Conservation (phyloP, 805 yeast genomes). For the Diddensiella caesifluorescens region DNA sequence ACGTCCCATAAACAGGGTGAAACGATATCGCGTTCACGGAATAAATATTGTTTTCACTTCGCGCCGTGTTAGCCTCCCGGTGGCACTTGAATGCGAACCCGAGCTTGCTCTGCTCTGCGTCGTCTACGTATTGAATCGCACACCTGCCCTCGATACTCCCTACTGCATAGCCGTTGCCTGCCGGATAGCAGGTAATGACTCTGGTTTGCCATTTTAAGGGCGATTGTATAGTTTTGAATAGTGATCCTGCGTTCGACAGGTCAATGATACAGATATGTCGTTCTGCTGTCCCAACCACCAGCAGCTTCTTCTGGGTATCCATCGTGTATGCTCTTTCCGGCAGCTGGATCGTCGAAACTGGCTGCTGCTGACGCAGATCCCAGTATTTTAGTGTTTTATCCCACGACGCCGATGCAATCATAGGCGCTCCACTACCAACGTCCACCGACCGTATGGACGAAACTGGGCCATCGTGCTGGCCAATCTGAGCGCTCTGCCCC, state of each 20-base stretch:
- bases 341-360: constrained; percentile 71
- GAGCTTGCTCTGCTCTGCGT: constrained; percentile 43
- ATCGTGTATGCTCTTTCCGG: constrained; percentile 90
- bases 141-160: constrained; percentile 96
- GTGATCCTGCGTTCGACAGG: constrained; percentile 68
- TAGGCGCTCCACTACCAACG: constrained; percentile 77
- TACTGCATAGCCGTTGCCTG: constrained; percentile 86
- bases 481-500: constrained; percentile 80
- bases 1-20: constrained; percentile 88
- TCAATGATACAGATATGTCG: constrained; percentile 74
- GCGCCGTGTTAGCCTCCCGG: constrained; percentile 52
- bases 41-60: constrained; percentile 62
- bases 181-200: constrained; percentile 75
- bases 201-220: constrained; percentile 91
- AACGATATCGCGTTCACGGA: constrained; percentile 75
- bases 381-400: constrained; percentile 91
- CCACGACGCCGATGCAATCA: constrained; percentile 92
- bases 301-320: constrained; percentile 74
- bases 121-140: constrained; percentile 88
- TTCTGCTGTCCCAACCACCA: constrained; percentile 94
- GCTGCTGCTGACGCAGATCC: constrained; percentile 79
- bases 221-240: constrained; percentile 66
- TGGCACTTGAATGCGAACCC: constrained; percentile 96
- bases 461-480: constrained; percentile 80
- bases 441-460: constrained; percentile 68